Evolutionary conservation across 495 filamentous ascomycete genomes (phyloP).

Genomic region (Glonium stellatum): DNA sequence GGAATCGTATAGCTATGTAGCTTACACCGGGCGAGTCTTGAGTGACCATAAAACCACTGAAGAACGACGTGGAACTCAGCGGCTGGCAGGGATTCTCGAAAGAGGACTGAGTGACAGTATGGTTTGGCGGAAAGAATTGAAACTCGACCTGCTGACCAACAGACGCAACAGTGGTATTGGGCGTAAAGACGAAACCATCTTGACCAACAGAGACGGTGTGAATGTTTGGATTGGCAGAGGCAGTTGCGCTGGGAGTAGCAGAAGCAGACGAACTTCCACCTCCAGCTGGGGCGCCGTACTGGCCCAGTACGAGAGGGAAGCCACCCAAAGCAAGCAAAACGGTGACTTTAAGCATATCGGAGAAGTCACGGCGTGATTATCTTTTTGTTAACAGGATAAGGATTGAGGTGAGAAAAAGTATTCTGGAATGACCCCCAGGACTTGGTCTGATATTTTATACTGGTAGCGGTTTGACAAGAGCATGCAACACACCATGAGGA

Average conservation of each 20-base stretch:
- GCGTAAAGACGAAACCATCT: constrained; percentile 45
- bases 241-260: neutral
- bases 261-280: neutral
- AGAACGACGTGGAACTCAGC: constrained; percentile 29
- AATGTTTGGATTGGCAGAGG: constrained; percentile 20
- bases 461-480: too few species aligned
- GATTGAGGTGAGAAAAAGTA: neutral
- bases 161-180: constrained; percentile 45
- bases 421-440: neutral
- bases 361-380: neutral
- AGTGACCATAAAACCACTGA: constrained; percentile 21
- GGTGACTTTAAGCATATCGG: neutral
- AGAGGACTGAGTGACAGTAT: constrained; percentile 53
- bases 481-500: too few species aligned
- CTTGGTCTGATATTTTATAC: too few species aligned
- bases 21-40: constrained; percentile 9
- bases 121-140: constrained; percentile 56
- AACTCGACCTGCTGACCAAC: constrained; percentile 53
- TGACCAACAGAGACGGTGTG: constrained; percentile 49
- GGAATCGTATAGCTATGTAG: neutral
- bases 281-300: neutral
- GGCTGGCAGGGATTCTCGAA: constrained; percentile 53
- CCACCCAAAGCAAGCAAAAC: neutral
- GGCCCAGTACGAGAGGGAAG: neutral
- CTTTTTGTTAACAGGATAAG: neutral